phyloP scores from a whole-genome alignment of 352 stramenopile species.

The Nothophytophthora sp. region DNA sequence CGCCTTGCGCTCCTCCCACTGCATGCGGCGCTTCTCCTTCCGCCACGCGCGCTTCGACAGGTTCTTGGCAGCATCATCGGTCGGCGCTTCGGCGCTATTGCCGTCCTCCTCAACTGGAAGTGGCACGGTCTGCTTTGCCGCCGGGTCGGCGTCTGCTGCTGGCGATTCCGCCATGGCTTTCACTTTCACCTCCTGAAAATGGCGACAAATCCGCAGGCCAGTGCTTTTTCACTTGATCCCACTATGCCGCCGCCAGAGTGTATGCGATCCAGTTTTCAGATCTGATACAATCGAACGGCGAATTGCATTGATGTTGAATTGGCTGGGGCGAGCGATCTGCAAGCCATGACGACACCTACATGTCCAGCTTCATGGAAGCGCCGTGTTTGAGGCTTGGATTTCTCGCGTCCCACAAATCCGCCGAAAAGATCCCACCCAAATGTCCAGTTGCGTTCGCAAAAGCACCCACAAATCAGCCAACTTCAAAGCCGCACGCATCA shows the following conservation, averaged over 20 bases:
- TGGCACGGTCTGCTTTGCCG: background rate
- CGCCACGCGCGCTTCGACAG: constrained; percentile 60
- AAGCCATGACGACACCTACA: no score
- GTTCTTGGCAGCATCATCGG: constrained; percentile 6
- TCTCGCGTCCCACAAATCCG: no score
- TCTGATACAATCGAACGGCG: no score
- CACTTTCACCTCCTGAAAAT: background rate
- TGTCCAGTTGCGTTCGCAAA: no score
- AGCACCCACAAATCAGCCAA: constrained; percentile 7
- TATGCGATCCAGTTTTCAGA: background rate
- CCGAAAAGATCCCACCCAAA: no score
- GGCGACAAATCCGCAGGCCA: constrained; percentile 9
- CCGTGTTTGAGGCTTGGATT: no score
- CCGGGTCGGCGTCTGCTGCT: background rate
- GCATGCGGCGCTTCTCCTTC: constrained; percentile 59
- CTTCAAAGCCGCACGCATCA: no score
- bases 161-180: constrained; percentile 5
- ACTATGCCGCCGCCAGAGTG: constrained; percentile 4
- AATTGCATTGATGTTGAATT: no score
- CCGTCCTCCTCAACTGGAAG: background rate
- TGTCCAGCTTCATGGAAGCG: background rate
- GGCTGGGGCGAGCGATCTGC: no score
- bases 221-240: constrained; percentile 14
- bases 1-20: constrained; percentile 82
- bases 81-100: background rate